Percentiles rank a stretch among this genome's conserved stretches.
These are phyloP conservation scores for Neofusicoccum umdonicola DNA, from an alignment of 2,329 filamentous ascomycete species.

Conservation along the genomic window DNA sequence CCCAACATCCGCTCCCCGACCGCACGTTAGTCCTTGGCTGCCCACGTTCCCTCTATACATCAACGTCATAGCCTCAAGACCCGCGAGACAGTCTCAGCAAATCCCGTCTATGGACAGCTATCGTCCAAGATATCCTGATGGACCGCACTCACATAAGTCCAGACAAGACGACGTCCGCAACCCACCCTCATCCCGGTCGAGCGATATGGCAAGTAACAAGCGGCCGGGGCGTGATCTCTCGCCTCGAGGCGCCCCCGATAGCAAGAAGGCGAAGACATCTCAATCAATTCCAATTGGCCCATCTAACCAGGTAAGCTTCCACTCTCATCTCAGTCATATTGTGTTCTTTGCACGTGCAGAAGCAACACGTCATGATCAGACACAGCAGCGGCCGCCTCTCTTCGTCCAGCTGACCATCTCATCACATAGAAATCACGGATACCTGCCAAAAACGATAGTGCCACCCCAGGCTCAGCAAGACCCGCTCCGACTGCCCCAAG, in stretches of 20 bases:
- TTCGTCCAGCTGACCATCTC: not conserved
- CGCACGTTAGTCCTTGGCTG: no score
- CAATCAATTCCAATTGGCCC: not conserved
- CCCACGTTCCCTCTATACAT: no score
- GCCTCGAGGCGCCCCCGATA: not conserved
- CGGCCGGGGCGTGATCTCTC: not conserved
- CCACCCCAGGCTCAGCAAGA: not conserved
- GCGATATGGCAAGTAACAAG: not conserved
- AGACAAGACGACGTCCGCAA: not conserved
- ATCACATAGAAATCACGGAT: no score
- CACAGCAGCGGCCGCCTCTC: not conserved
- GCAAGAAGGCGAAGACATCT: not conserved
- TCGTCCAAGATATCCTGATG: no score
- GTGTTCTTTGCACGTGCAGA: not conserved
- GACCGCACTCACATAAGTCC: not conserved
- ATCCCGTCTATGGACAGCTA: no score
- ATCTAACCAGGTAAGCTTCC: not conserved
- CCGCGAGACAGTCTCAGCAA: no score
- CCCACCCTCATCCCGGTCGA: not conserved
- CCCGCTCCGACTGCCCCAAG: not conserved
- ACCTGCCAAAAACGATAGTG: not conserved
- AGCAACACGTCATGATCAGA: not conserved
- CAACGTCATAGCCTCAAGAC: no score
- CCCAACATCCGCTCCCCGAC: no score
- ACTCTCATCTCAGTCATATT: not conserved